Evolutionary conservation across 2,329 filamentous ascomycete genomes (phyloP).

Genomic region (Alternaria burnsii): DNA sequence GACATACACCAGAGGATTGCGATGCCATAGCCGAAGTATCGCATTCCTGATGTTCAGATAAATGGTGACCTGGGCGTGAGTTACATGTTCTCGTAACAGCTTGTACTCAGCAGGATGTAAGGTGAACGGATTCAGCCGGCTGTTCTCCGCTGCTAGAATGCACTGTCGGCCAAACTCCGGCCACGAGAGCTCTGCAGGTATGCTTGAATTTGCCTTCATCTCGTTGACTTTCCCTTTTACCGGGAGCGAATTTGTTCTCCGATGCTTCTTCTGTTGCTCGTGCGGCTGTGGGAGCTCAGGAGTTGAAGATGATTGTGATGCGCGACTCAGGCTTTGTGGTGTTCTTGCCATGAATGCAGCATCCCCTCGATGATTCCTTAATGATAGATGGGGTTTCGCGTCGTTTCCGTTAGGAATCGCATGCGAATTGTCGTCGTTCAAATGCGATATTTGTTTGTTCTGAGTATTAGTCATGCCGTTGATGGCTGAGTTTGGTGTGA

Average conservation of each 20-base stretch:
- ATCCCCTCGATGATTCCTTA: constrained; percentile 23
- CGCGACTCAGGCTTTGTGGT: constrained; percentile 31
- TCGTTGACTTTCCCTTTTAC: constrained; percentile 36
- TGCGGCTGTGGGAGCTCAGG: constrained; percentile 41
- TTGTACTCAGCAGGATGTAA: constrained; percentile 85
- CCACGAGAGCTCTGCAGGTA: constrained; percentile 76
- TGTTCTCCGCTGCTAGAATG: constrained; percentile 87
- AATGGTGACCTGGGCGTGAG: constrained; percentile 86
- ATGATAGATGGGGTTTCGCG: constrained; percentile 15
- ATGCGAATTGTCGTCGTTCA: constrained; percentile 21
- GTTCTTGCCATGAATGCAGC: constrained; percentile 33
- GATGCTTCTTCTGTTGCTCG: constrained; percentile 28
- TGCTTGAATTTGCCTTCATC: constrained; percentile 75
- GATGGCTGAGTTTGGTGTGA: constrained; percentile 31
- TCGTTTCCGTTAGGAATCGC: constrained; percentile 19
- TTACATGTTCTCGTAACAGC: constrained; percentile 82
- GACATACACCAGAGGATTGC: constrained; percentile 83
- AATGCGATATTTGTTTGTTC: constrained; percentile 16
- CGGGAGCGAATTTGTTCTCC: constrained; percentile 28
- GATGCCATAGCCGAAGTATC: constrained; percentile 87
- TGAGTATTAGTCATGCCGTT: constrained; percentile 22
- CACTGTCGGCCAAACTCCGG: constrained; percentile 90
- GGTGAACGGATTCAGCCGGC: constrained; percentile 86
- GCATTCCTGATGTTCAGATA: constrained; percentile 97
- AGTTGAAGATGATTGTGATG: constrained; percentile 43